phyloP scores from a whole-genome alignment of 2,329 filamentous ascomycete species.

The Talaromyces verruculosus region DNA sequence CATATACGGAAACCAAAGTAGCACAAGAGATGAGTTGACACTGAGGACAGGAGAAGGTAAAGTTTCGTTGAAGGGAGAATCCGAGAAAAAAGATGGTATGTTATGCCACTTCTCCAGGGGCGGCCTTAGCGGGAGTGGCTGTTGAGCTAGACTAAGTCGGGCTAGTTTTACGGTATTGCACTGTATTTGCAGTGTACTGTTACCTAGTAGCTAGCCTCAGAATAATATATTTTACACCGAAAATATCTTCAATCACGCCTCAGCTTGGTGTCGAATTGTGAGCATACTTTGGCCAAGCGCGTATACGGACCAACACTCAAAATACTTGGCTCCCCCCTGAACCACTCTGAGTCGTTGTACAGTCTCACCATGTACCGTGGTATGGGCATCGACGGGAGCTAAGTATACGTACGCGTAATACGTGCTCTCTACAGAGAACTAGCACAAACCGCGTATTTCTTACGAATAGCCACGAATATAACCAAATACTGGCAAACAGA shows the following conservation, averaged over 20 bases:
- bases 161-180: background rate
- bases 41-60: background rate
- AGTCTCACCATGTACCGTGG: constrained; percentile 1
- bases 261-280: background rate
- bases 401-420: background rate
- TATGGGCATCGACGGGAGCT: background rate
- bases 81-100: constrained; percentile 5
- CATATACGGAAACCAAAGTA: background rate
- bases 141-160: background rate
- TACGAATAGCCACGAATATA: background rate
- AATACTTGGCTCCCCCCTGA: background rate
- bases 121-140: background rate
- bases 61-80: background rate
- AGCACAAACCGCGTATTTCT: background rate
- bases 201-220: background rate
- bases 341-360: background rate
- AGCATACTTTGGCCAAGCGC: background rate
- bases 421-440: background rate
- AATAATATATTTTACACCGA: background rate
- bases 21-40: background rate
- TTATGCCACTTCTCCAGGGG: background rate
- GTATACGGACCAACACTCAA: background rate
- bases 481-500: background rate
- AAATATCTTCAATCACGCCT: background rate
- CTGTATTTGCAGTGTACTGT: background rate